Evolutionary conservation across 2,329 filamentous ascomycete genomes (phyloP).

Genomic region (Nannizziopsis arthrosporioides): DNA sequence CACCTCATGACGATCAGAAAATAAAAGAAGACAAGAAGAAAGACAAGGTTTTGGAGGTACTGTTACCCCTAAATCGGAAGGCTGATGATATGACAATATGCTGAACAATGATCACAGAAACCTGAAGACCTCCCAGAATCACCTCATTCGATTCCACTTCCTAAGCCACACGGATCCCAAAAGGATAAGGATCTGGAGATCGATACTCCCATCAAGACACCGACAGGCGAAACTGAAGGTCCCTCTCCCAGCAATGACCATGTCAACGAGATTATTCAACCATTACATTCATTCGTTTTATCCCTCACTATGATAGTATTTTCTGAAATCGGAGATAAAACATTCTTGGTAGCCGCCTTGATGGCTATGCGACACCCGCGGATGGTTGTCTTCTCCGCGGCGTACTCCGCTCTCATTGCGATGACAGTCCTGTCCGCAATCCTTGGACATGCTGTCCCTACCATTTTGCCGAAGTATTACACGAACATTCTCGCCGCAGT

Average conservation of each 20-base stretch:
- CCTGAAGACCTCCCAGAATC: slow-evolving; percentile 68
- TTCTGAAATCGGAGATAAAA: slow-evolving; percentile 96
- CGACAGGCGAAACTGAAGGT: slow-evolving; percentile 25
- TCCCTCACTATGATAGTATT: slow-evolving; percentile 96
- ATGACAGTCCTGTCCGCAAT: slow-evolving; percentile 95
- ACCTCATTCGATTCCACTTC: slow-evolving; percentile 58
- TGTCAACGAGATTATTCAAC: slow-evolving; percentile 49
- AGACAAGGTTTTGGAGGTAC: slow-evolving; percentile 45
- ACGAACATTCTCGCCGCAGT: slow-evolving; percentile 77
- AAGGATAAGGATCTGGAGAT: slow-evolving; percentile 33
- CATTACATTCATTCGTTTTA: slow-evolving; percentile 76
- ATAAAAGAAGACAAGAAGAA: slow-evolving; percentile 28
- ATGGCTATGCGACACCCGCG: slow-evolving; percentile 99
- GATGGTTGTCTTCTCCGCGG: slow-evolving; percentile 83
- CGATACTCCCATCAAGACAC: not conserved
- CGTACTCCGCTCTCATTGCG: slow-evolving; percentile 77
- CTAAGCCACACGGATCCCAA: slow-evolving; percentile 45
- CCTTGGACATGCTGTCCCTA: slow-evolving; percentile 81
- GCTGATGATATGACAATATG: not conserved
- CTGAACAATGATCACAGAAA: slow-evolving; percentile 46
- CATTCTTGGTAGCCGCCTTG: slow-evolving; percentile 87
- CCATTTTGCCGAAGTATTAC: slow-evolving; percentile 77
- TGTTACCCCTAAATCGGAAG: slow-evolving; percentile 12
- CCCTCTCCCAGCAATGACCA: slow-evolving; percentile 21
- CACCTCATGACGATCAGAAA: slow-evolving; percentile 21